phyloP scores from a whole-genome alignment of 805 yeast species.

The Wickerhamomyces ciferrii region DNA sequence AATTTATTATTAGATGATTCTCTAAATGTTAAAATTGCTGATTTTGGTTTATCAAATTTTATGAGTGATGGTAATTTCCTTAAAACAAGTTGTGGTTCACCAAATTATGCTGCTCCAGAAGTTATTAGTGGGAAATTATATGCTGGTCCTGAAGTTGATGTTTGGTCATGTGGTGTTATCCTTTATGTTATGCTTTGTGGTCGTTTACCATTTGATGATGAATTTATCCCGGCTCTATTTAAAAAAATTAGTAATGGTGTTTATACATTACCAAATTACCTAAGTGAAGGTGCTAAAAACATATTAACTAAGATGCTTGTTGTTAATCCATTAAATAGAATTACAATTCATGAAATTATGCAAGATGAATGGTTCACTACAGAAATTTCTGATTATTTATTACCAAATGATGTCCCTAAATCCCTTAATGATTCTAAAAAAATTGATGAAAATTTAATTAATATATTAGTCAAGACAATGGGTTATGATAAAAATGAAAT shows the following conservation, averaged over 20 bases:
- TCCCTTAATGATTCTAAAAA: constrained; percentile 27
- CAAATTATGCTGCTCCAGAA: constrained; percentile 97
- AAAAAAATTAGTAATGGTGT: constrained; percentile 92
- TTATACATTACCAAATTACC: constrained; percentile 81
- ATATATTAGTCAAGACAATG: constrained; percentile 73
- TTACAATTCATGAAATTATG: constrained; percentile 87
- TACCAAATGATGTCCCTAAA: constrained; percentile 42
- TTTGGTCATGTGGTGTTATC: constrained; percentile 96
- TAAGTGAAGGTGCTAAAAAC: constrained; percentile 80
- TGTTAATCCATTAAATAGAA: constrained; percentile 90
- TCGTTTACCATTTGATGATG: constrained; percentile 93
- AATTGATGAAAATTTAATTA: constrained; percentile 71
- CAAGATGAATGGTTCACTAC: constrained; percentile 91
- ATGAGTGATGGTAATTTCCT: constrained; percentile 97
- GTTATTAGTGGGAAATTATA: constrained; percentile 91
- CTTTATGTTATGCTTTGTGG: constrained; percentile 95
- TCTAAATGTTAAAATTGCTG: constrained; percentile 91
- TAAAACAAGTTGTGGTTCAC: constrained; percentile 94
- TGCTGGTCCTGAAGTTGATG: constrained; percentile 98
- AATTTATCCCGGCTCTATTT: constrained; percentile 89
- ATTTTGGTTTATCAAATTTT: constrained; percentile 89
- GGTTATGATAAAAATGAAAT: constrained; percentile 87
- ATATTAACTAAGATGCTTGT: constrained; percentile 86
- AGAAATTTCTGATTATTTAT: constrained; percentile 72
- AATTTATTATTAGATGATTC: constrained; percentile 85